Evolutionary conservation across 352 stramenopile genomes (phyloP).

Genomic region (Blastocystis hominis): DNA sequence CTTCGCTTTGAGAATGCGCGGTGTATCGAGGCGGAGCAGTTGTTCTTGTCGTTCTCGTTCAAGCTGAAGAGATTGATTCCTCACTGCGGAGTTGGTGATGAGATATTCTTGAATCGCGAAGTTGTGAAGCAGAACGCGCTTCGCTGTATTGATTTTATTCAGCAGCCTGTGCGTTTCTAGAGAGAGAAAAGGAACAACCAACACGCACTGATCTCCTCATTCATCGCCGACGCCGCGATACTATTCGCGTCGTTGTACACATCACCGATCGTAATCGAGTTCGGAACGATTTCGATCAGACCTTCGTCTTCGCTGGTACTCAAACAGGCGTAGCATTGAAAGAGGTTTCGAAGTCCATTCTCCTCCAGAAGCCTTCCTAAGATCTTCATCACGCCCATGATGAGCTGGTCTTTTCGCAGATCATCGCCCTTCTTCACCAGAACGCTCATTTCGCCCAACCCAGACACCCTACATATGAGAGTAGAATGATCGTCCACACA

Average conservation of each 20-base stretch:
- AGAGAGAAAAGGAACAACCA: background rate
- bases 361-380: slow-evolving; percentile 81
- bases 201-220: background rate
- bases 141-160: slow-evolving; percentile 37
- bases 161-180: slow-evolving; percentile 5
- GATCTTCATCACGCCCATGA: slow-evolving; percentile 76
- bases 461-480: background rate
- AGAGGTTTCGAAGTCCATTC: slow-evolving; percentile 63
- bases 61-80: background rate
- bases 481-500: background rate
- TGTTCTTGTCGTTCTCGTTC: background rate
- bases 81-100: slow-evolving; percentile 30
- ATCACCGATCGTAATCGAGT: slow-evolving; percentile 74
- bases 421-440: slow-evolving; percentile 85
- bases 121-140: slow-evolving; percentile 13
- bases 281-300: slow-evolving; percentile 73
- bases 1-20: background rate
- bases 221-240: background rate
- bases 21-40: background rate
- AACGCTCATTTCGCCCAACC: slow-evolving; percentile 64
- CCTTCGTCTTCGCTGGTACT: slow-evolving; percentile 62
- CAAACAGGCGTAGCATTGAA: slow-evolving; percentile 42
- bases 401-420: slow-evolving; percentile 81
- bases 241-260: slow-evolving; percentile 77
- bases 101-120: slow-evolving; percentile 24